Base-by-base conservation (phyloP, 2,329 filamentous ascomycete genomes). In the Phialophora macrospora region DNA sequence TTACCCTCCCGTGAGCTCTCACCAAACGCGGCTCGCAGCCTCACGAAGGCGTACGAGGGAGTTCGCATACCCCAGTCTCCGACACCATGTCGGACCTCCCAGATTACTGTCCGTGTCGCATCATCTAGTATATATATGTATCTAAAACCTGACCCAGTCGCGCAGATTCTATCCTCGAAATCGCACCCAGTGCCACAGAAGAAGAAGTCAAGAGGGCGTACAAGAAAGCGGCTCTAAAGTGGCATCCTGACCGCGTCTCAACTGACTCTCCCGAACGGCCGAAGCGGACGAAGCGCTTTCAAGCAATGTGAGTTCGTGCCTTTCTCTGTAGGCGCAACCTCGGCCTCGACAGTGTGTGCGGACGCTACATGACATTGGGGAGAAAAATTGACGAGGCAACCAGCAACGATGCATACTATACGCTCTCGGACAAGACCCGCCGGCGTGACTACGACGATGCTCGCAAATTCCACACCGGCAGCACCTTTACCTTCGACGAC, bases 151-250 rank as follows among this genome's bases (percentile, higher is more conserved):
- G 6, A n/a, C 28, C 28, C 26, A 5, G 9, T 32, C 48, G 17
- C 48, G 24, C 30, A 71, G 68, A 72, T 44, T 57, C 70, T 28
- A 85, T 90, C 70, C 88, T 97, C 57, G 90, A 90, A 69, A 79
- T 97, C 67, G 76, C 88, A 59, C 85, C 91, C 41, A 89, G 85
- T 72, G 93, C 94, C 38, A 90, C 88, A 0, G 87, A 88, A 65
- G 88, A 93, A 74, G 90, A 98, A 77, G 89, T 99, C 75, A 90
- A 94, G 73, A 90, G 92, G 83, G 95, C 93, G 58, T 99, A 98
- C 83, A 99, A 99, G 78, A 90, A 90, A 75, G 91, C 91, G 73
- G 94, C 94, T 4, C 83, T 98, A 54, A 96, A 95, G 79, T 93
- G 91, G 70, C 94, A 98, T 77, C 94, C 94, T 1, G 95, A 99